These are phyloP conservation scores for Penicillium sp. DNA, from an alignment of 2,329 filamentous ascomycete species.

Conservation along the genomic window DNA sequence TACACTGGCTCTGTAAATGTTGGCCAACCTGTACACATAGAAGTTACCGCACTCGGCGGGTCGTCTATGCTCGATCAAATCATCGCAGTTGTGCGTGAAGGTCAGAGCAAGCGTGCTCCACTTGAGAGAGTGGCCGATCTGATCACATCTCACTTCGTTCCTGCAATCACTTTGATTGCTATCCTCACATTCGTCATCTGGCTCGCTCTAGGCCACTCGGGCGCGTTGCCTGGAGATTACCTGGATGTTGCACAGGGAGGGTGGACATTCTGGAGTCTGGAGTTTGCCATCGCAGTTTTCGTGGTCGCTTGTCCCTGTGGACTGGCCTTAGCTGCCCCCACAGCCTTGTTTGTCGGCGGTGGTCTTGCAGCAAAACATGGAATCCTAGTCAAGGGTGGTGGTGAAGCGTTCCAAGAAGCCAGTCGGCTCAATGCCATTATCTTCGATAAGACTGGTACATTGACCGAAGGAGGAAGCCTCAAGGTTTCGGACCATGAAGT, in stretches of 20 bases:
- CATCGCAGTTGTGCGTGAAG: slow-evolving; percentile 50
- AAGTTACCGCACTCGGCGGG: slow-evolving; percentile 46
- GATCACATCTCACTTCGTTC: slow-evolving; percentile 52
- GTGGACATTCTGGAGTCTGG: slow-evolving; percentile 57
- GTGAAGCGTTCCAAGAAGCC: slow-evolving; percentile 82
- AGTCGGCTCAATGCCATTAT: slow-evolving; percentile 76
- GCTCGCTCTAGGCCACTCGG: slow-evolving; percentile 47
- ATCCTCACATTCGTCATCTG: slow-evolving; percentile 50
- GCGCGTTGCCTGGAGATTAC: slow-evolving; percentile 50
- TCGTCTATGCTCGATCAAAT: slow-evolving; percentile 54
- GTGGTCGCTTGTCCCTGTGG: slow-evolving; percentile 86
- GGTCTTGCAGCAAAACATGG: slow-evolving; percentile 77
- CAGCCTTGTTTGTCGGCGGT: slow-evolving; percentile 80
- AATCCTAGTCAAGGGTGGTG: slow-evolving; percentile 80
- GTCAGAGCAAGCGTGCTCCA: slow-evolving; percentile 51
- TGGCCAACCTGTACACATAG: slow-evolving; percentile 46
- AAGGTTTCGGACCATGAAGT: slow-evolving; percentile 55
- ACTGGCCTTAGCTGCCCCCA: slow-evolving; percentile 79
- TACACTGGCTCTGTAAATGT: slow-evolving; percentile 51
- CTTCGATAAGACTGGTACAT: slow-evolving; percentile 85
- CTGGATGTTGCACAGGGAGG: slow-evolving; percentile 49
- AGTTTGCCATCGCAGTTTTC: slow-evolving; percentile 79
- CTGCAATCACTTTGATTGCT: slow-evolving; percentile 50
- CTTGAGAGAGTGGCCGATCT: slow-evolving; percentile 50
- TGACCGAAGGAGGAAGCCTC: slow-evolving; percentile 67